Evolutionary conservation across 257 asterid species (phyloP).

Genomic region (Lycium ferocissimum): DNA sequence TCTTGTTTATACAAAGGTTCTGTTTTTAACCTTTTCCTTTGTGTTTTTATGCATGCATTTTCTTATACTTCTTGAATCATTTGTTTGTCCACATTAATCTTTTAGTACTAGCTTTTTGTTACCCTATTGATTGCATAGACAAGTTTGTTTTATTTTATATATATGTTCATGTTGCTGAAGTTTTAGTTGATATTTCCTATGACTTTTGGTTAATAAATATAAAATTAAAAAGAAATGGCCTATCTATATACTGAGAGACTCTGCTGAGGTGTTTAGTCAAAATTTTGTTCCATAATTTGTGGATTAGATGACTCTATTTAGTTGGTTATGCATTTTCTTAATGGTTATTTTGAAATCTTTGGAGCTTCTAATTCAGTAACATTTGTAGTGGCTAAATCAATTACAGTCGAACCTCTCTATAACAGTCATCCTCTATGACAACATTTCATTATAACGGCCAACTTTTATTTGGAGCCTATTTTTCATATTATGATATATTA

Average conservation of each 20-base stretch:
- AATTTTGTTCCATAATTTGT: background rate
- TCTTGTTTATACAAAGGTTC: background rate
- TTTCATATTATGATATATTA: too few relatives aligned
- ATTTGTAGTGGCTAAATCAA: background rate
- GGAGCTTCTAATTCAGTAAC: background rate
- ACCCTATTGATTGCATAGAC: background rate
- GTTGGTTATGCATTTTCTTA: background rate
- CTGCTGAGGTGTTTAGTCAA: background rate
- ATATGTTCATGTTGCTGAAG: background rate
- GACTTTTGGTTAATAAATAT: background rate
- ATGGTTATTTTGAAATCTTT: background rate
- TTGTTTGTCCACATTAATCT: slow-evolving; percentile 10
- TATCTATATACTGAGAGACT: background rate
- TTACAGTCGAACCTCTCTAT: too few relatives aligned
- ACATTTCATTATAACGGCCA: too few relatives aligned
- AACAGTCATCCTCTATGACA: too few relatives aligned
- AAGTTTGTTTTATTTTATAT: background rate
- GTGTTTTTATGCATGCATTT: slow-evolving; percentile 7
- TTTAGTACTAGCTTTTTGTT: background rate
- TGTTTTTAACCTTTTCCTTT: background rate
- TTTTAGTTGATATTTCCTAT: background rate
- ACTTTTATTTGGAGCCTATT: too few relatives aligned
- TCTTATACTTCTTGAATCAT: background rate
- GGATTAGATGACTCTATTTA: background rate
- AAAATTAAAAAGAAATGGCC: too few relatives aligned